A percentile compares a stretch with the other conserved stretches of the same genome.
These are phyloP conservation scores for Fusarium humuli DNA, from an alignment of 2,329 filamentous ascomycete species.

Conservation along the genomic window DNA sequence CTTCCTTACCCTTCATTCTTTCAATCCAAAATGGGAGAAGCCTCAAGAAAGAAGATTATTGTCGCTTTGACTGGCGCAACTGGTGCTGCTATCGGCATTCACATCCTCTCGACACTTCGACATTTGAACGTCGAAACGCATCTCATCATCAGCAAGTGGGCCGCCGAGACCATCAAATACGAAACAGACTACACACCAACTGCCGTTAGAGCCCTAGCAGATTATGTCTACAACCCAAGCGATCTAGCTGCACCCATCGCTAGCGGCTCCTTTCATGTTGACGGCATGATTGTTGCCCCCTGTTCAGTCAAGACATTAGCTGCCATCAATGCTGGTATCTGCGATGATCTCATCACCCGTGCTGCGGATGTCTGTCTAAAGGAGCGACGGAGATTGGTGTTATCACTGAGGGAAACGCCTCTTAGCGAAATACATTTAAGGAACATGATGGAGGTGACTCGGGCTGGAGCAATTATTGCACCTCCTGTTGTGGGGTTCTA, in stretches of 20 bases:
- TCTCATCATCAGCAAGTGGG: slow-evolving; percentile 62
- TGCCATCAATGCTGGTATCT: slow-evolving; percentile 11
- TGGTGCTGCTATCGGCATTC: slow-evolving; percentile 58
- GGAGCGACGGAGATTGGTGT: slow-evolving; percentile 5
- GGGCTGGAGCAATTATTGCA: slow-evolving; percentile 17
- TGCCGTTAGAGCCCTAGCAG: slow-evolving; percentile 53
- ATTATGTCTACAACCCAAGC: slow-evolving; percentile 53
- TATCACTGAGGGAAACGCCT: slow-evolving; percentile 2
- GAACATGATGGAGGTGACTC: slow-evolving; percentile 20
- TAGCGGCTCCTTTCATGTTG: slow-evolving; percentile 13
- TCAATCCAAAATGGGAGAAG: slow-evolving; percentile 2
- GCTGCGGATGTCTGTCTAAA: slow-evolving; percentile 26
- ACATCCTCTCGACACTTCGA: slow-evolving; percentile 55
- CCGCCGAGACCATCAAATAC: slow-evolving; percentile 59
- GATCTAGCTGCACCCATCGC: slow-evolving; percentile 55
- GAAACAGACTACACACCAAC: slow-evolving; percentile 55
- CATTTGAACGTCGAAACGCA: slow-evolving; percentile 60
- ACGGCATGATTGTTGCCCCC: slow-evolving; percentile 27
- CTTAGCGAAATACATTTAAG: slow-evolving; percentile 25
- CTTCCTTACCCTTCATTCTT: too few species aligned
- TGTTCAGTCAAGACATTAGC: slow-evolving; percentile 22
- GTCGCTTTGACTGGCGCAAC: slow-evolving; percentile 64
- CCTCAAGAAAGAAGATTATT: slow-evolving; percentile 51
- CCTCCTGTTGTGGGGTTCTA: slow-evolving; percentile 28
- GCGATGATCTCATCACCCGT: slow-evolving; percentile 13